Conservation (phyloP, 176 grass and related monocot genomes). For the maize (Zea mays) region DNA sequence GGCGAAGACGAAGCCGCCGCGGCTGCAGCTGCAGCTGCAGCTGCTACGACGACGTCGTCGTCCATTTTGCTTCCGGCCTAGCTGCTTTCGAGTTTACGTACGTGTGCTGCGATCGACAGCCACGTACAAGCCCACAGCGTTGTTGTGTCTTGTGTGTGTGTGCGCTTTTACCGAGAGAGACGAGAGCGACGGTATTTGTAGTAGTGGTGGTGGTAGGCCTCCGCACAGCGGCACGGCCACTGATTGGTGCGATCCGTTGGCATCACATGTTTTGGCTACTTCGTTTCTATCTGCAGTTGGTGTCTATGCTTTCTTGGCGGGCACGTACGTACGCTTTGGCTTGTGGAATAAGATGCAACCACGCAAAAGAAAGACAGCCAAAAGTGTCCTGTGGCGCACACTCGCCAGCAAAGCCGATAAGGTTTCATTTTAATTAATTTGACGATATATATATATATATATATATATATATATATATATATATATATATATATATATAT, state of each 20-base stretch:
- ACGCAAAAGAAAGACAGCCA: not conserved
- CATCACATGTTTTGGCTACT: conserved; percentile 5
- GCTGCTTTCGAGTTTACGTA: not conserved
- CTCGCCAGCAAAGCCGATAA: not conserved
- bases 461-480: not conserved
- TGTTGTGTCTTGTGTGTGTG: not conserved
- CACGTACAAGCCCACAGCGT: not conserved
- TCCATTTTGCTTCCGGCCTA: conserved; percentile 21
- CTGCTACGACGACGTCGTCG: not conserved
- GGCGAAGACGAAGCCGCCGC: not conserved
- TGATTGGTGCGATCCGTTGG: conserved; percentile 13
- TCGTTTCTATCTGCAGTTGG: not conserved
- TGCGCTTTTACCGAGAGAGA: not conserved
- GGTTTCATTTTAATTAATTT: not conserved
- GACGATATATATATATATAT: no score
- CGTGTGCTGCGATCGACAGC: not conserved
- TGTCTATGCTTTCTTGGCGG: conserved; percentile 14
- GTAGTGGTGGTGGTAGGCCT: not conserved
- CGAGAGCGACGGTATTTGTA: not conserved
- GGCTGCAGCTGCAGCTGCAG: not conserved
- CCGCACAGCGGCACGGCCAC: not conserved
- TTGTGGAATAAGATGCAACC: conserved; percentile 25
- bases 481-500: no score
- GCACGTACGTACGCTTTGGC: not conserved
- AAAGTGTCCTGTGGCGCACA: not conserved